Evolutionary conservation across 306 rosid species (phyloP).

Genomic region (Albizia julibrissin): DNA sequence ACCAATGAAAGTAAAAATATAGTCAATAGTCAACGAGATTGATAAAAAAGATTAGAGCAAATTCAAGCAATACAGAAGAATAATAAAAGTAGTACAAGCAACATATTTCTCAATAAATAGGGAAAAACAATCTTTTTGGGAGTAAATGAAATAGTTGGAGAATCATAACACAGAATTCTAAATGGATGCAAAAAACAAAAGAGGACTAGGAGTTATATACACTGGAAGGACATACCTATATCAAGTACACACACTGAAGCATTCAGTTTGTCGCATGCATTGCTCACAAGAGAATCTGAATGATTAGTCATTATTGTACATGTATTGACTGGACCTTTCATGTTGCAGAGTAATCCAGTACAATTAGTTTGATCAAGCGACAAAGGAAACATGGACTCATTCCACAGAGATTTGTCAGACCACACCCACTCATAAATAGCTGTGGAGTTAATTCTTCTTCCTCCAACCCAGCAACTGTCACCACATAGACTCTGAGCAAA

Average conservation of each 20-base stretch:
- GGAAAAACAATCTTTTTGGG: not conserved
- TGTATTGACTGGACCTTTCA: slow-evolving; percentile 40
- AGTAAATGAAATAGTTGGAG: slow-evolving; percentile 14
- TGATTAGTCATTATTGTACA: slow-evolving; percentile 62
- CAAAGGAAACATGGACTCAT: slow-evolving; percentile 50
- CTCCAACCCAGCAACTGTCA: slow-evolving; percentile 89
- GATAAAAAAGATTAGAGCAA: not conserved
- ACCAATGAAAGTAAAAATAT: slow-evolving; percentile 12
- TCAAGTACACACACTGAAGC: slow-evolving; percentile 72
- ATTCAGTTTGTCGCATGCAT: slow-evolving; percentile 58
- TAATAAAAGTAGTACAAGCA: not conserved
- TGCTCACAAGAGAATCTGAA: slow-evolving; percentile 48
- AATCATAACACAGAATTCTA: slow-evolving; percentile 4
- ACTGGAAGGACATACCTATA: slow-evolving; percentile 53
- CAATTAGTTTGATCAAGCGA: slow-evolving; percentile 46
- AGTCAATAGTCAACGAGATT: slow-evolving; percentile 28
- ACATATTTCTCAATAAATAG: slow-evolving; percentile 11
- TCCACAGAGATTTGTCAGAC: slow-evolving; percentile 84
- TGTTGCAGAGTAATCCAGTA: slow-evolving; percentile 50
- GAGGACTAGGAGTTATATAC: slow-evolving; percentile 7
- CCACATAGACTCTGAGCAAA: slow-evolving; percentile 64
- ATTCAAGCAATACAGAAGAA: not conserved
- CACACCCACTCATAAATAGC: slow-evolving; percentile 64
- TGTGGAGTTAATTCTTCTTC: slow-evolving; percentile 58
- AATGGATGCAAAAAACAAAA: not conserved